Evolutionary conservation across 148 eudicot species (phyloP).

Genomic region (Amaranthus palmeri): DNA sequence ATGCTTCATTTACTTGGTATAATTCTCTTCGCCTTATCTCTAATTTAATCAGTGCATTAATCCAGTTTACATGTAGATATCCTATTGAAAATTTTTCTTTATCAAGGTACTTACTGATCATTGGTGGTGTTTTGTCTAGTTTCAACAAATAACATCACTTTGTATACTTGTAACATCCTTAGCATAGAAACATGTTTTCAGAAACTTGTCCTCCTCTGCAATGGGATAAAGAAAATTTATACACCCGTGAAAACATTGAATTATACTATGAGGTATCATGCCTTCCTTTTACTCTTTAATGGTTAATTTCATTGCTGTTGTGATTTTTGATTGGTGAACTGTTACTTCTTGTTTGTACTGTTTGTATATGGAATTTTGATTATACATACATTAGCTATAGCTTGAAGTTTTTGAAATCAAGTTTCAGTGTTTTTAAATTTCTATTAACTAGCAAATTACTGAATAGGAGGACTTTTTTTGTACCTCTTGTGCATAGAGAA

Average conservation of each 20-base stretch:
- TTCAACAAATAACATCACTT: background rate
- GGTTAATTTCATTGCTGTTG: slow-evolving; percentile 1
- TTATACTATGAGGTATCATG: slow-evolving; percentile 78
- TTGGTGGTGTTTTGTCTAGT: background rate
- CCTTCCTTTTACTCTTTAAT: background rate
- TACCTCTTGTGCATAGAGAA: background rate
- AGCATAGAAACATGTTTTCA: slow-evolving; percentile 84
- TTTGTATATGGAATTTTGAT: no score
- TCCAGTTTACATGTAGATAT: background rate
- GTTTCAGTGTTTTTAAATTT: background rate
- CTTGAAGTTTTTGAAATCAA: background rate
- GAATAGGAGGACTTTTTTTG: background rate
- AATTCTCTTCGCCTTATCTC: background rate
- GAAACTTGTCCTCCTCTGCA: slow-evolving; percentile 66
- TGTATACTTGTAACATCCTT: slow-evolving; percentile 38
- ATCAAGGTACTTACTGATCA: background rate
- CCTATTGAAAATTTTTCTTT: background rate
- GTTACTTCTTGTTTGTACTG: no score
- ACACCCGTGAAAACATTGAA: slow-evolving; percentile 79
- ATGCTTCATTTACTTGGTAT: background rate
- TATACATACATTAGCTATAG: background rate
- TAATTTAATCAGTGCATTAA: background rate
- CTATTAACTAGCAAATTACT: background rate
- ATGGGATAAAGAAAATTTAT: slow-evolving; percentile 76
- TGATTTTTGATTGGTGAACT: no score